phyloP scores from a whole-genome alignment of 352 stramenopile genomes.

The Phytophthora sp. region DNA sequence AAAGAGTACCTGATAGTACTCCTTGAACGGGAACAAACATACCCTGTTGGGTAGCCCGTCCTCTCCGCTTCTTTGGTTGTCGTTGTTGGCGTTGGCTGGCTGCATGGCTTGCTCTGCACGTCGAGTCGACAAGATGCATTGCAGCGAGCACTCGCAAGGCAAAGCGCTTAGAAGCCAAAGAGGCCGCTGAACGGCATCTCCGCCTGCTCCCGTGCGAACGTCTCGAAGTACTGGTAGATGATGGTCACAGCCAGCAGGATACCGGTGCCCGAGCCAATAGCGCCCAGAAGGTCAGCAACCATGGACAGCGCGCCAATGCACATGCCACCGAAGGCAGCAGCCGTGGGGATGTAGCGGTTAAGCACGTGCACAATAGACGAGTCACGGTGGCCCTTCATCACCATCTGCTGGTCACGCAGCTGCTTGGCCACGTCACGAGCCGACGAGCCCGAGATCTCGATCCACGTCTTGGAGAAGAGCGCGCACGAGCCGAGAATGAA shows the following conservation, averaged over 20 bases:
- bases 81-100: conserved; percentile 19
- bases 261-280: conserved; percentile 98
- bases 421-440: conserved; percentile 98
- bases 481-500: conserved; percentile 99
- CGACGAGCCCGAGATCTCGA: conserved; percentile 98
- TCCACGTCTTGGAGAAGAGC: conserved; percentile 99
- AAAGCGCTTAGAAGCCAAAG: conserved; percentile 80
- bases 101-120: conserved; percentile 8
- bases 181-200: conserved; percentile 81
- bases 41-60: conserved; percentile 52
- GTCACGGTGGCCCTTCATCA: conserved; percentile 99
- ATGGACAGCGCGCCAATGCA: conserved; percentile 99
- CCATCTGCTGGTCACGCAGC: conserved; percentile 98
- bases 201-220: conserved; percentile 94
- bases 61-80: conserved; percentile 25
- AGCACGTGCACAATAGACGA: conserved; percentile 97
- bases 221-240: conserved; percentile 99
- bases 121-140: conserved; percentile 10
- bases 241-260: conserved; percentile 99
- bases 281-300: conserved; percentile 98
- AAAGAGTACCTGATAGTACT: conserved; percentile 86
- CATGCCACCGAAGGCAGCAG: conserved; percentile 99
- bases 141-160: conserved; percentile 3
- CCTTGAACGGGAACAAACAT: conserved; percentile 87
- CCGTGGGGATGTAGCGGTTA: conserved; percentile 99